Evolutionary conservation across 192 early-diverging fungal genomes (phyloP), one percentile per base, ranked within the genome.

Genomic region (Chytriomyces sp.): DNA sequence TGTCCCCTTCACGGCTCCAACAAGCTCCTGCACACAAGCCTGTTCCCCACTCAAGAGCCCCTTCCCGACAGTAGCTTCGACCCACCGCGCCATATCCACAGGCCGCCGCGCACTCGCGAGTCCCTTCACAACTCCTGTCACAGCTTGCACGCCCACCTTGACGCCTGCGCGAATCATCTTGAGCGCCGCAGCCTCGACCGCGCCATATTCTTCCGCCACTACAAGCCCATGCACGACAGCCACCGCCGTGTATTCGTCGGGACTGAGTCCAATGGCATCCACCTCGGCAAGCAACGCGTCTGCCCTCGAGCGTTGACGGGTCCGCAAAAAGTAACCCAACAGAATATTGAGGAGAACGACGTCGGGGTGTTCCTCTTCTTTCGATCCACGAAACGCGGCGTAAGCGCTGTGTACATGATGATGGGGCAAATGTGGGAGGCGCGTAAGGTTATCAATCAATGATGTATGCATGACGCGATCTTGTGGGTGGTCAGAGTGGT

Each of bases 401-500:
- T 49, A 49, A 2, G 44, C 44, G 44, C 22, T 49, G 14, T 14
- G 17, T n/a, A 58, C 31, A 5, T 58, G 25, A 14, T 0, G 17
- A 14, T 58, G 17, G 3, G n/a, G 28, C 1, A 25, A 17, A 25
- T 31, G 10, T n/a, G n/a, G n/a, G 8, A 37, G 10, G 12, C 38
- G 19, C 31, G 17, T 30, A 28, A 64, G 17, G 10, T 64, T 64
- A 25, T 64, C 39, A 5, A 64, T 52, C 30, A 49, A 6, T n/a
- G 63, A 49, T 17, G 63, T 44, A 49, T 64, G 63, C 63, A 64
- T 64, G 19, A 64, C 32, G n/a, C 7, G 8, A 28, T 64, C 63
- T 7, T 14, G 60, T 8, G 60, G 19, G 60, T 14, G 14, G 31
- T 28, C n/a, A 14, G 17, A 30, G 56, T 25, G 28, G n/a, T 28